Evolutionary conservation across 2,329 filamentous ascomycete genomes (phyloP).

Genomic region (Alternaria triticimaculans): DNA sequence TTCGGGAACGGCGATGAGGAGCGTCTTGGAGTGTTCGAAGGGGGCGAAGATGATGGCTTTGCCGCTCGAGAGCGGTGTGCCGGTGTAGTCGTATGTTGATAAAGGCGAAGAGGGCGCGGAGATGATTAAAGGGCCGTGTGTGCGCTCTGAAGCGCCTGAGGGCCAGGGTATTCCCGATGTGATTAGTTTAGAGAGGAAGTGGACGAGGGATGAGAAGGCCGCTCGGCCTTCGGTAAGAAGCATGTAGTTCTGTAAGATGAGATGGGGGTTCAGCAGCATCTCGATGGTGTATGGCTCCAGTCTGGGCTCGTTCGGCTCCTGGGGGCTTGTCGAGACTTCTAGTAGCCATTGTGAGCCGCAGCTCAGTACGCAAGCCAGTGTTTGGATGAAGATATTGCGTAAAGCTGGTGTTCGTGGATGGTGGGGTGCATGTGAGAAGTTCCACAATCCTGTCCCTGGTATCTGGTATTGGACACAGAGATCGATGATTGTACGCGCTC

Average conservation of each 20-base stretch:
- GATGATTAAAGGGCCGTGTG: slow-evolving; percentile 40
- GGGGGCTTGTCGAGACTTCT: slow-evolving; percentile 41
- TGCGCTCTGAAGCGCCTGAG: slow-evolving; percentile 36
- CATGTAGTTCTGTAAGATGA: slow-evolving; percentile 49
- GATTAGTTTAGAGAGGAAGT: slow-evolving; percentile 29
- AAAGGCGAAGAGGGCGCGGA: slow-evolving; percentile 21
- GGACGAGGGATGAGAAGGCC: slow-evolving; percentile 26
- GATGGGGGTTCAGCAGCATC: slow-evolving; percentile 39
- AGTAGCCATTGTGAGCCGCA: slow-evolving; percentile 51
- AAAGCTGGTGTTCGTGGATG: slow-evolving; percentile 48
- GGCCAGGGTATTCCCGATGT: slow-evolving; percentile 44
- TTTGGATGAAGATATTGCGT: slow-evolving; percentile 52
- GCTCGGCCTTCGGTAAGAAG: slow-evolving; percentile 27
- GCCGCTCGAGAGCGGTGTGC: not conserved
- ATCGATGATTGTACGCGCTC: slow-evolving; percentile 46
- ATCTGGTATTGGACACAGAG: slow-evolving; percentile 41
- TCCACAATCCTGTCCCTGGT: slow-evolving; percentile 33
- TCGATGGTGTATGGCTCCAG: slow-evolving; percentile 30
- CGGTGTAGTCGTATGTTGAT: not conserved
- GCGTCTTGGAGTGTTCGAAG: slow-evolving; percentile 38
- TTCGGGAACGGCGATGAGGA: slow-evolving; percentile 40
- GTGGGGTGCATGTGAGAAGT: slow-evolving; percentile 30
- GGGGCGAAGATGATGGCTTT: slow-evolving; percentile 45
- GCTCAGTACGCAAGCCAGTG: slow-evolving; percentile 50
- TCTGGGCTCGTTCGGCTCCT: slow-evolving; percentile 13